Evolutionary conservation across 1,139 yeast genomes (phyloP).

Genomic region (Lodderomyces parapsilosis): DNA sequence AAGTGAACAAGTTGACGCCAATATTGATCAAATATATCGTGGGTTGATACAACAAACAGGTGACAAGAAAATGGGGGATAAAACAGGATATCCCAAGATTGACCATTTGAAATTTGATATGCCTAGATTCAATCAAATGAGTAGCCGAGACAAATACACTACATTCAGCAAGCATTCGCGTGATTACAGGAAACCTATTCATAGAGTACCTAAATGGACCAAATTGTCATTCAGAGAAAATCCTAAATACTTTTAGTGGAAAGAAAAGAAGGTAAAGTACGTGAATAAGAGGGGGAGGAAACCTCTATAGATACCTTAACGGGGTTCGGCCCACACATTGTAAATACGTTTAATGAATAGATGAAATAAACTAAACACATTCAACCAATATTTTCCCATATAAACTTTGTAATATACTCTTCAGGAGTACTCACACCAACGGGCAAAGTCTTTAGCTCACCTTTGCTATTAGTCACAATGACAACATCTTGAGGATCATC

Average conservation of each 20-base stretch:
- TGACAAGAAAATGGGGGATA: constrained; percentile 28
- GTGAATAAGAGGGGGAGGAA: too few species aligned
- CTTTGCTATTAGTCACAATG: constrained; percentile 49
- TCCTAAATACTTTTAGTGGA: constrained; percentile 79
- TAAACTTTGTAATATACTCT: constrained; percentile 62
- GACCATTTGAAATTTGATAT: constrained; percentile 54
- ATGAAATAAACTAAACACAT: not conserved
- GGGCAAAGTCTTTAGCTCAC: constrained; percentile 50
- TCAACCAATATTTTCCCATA: constrained; percentile 59
- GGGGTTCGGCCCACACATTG: too few species aligned
- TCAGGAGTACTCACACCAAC: constrained; percentile 61
- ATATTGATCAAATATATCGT: constrained; percentile 65
- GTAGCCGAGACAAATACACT: constrained; percentile 79
- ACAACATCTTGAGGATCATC: constrained; percentile 31
- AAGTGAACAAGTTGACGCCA: constrained; percentile 76
- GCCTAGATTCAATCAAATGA: constrained; percentile 83
- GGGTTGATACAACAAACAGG: constrained; percentile 43
- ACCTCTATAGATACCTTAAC: too few species aligned
- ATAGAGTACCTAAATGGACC: constrained; percentile 88
- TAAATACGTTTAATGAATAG: constrained; percentile 1
- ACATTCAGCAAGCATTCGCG: constrained; percentile 73
- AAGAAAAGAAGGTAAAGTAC: too few species aligned
- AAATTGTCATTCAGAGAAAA: constrained; percentile 76
- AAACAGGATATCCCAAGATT: constrained; percentile 50
- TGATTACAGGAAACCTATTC: constrained; percentile 86